A percentile compares a stretch with the other conserved stretches of the same genome.
Evolutionary conservation across 2,329 filamentous ascomycete genomes (phyloP).

Genomic region (Neofusicoccum ribis): DNA sequence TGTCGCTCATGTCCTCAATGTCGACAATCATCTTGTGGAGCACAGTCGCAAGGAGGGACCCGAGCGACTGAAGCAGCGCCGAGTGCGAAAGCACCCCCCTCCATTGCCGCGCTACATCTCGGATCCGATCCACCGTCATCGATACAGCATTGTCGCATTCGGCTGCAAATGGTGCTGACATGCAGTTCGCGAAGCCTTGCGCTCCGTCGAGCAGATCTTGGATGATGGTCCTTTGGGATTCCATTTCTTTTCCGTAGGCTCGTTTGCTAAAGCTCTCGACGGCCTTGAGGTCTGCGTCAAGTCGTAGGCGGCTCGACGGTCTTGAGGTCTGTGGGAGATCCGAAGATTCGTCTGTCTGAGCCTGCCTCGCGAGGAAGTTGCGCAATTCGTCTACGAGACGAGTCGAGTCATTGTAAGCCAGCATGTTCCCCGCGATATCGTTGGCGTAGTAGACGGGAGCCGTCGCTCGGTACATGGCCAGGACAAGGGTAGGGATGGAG

Average conservation of each 20-base stretch:
- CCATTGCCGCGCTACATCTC: slow-evolving; percentile 59
- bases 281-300: slow-evolving; percentile 56
- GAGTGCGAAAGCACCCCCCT: slow-evolving; percentile 59
- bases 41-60: slow-evolving; percentile 58
- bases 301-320: slow-evolving; percentile 43
- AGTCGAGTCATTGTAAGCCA: slow-evolving; percentile 65
- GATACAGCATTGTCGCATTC: slow-evolving; percentile 62
- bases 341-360: slow-evolving; percentile 35
- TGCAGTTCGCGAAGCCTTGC: slow-evolving; percentile 62
- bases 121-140: slow-evolving; percentile 59
- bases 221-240: slow-evolving; percentile 63
- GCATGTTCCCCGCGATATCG: slow-evolving; percentile 60
- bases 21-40: slow-evolving; percentile 62
- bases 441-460: slow-evolving; percentile 72
- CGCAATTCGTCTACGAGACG: slow-evolving; percentile 58
- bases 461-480: slow-evolving; percentile 79
- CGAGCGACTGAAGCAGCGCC: slow-evolving; percentile 62
- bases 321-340: slow-evolving; percentile 31
- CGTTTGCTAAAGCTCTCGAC: slow-evolving; percentile 61
- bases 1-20: slow-evolving; percentile 63
- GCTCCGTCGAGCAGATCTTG: slow-evolving; percentile 63
- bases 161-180: slow-evolving; percentile 57
- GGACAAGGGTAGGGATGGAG: slow-evolving; percentile 67
- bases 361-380: slow-evolving; percentile 48
- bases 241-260: slow-evolving; percentile 65